Base-by-base conservation (phyloP, 768 basidiomycete species). In the Amanita subjunquillea region DNA sequence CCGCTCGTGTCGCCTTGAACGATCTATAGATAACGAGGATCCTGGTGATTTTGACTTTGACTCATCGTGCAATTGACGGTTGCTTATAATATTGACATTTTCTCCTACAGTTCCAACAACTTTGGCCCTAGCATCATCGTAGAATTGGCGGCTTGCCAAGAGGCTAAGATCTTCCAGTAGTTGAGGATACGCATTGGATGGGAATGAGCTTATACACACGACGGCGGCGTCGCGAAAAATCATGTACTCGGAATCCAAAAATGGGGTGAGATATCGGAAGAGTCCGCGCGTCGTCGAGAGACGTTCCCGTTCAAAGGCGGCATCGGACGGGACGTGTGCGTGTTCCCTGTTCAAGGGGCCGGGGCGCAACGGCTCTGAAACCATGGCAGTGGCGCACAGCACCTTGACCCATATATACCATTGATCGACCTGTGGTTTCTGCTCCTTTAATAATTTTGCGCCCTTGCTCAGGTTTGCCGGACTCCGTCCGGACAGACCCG, bases 221-320 rank as follows among this genome's bases (percentile, higher is more conserved):
- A 94, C 90, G 10, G 89, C 90, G 0, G 86, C 82, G 62, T 93
- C 88, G 49, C 91, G 82, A 65, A 94, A 93, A 8, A 79, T 71
- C 1, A 79, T 79, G 60, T 87, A 84, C 59, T 95, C 92, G 5
- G 87, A 88, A 56, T 90, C 87, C 50, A 97, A 74, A 63, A 92
- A 91, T 5, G 90, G 88, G 0, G 89, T 87, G 50, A 94, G 72
- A 58, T 89, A 87, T 58, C 86, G 77, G 67, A 95, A 92, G 22
- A 95, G 67, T 23, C 84, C 90, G 23, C 86, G 79, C 3, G 89
- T 85, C 0, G 87, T 87, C n/a, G 80, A 78, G 60, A 90, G 77
- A 46, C 87, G 78, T 58, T 92, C 91, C 40, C 87, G 80, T 55
- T 90, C 88, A 49, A 88, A 85, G 55, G 76, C 86, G 52, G 78